These are phyloP conservation scores for Fusarium marasasianum DNA, from an alignment of 2,329 filamentous ascomycete species.

Conservation along the genomic window DNA sequence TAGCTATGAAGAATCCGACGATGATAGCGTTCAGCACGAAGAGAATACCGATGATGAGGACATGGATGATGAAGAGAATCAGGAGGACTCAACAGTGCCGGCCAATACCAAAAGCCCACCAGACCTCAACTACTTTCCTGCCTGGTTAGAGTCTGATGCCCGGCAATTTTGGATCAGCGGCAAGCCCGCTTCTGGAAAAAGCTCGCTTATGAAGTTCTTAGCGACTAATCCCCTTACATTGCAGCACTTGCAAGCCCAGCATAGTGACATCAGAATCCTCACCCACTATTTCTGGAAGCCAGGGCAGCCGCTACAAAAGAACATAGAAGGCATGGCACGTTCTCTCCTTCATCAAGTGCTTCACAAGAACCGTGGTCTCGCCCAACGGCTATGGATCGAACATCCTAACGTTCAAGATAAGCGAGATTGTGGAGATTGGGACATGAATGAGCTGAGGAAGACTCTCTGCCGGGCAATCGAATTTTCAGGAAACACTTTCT, in stretches of 20 bases:
- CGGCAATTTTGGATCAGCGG: rapidly evolving
- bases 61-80: no score
- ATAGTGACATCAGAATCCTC: rapidly evolving
- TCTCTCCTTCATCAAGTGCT: rapidly evolving
- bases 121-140: rapidly evolving
- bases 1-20: neutral
- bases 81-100: no score
- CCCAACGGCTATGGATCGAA: rapidly evolving
- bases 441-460: rapidly evolving
- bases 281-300: neutral
- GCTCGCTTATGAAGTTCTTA: neutral
- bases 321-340: rapidly evolving
- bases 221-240: rapidly evolving
- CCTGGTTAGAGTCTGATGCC: neutral
- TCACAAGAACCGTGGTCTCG: rapidly evolving
- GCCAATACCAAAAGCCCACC: rapidly evolving
- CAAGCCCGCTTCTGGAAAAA: neutral
- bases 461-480: neutral
- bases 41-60: no score
- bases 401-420: rapidly evolving
- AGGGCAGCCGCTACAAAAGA: neutral
- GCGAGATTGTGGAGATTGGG: neutral
- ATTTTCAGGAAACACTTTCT: no score
- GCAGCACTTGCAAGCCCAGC: rapidly evolving
- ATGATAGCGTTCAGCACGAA: neutral